Base-by-base conservation (phyloP, 371 early-diverging fungal genomes). In the Amoeboaphelidium occidentale region DNA sequence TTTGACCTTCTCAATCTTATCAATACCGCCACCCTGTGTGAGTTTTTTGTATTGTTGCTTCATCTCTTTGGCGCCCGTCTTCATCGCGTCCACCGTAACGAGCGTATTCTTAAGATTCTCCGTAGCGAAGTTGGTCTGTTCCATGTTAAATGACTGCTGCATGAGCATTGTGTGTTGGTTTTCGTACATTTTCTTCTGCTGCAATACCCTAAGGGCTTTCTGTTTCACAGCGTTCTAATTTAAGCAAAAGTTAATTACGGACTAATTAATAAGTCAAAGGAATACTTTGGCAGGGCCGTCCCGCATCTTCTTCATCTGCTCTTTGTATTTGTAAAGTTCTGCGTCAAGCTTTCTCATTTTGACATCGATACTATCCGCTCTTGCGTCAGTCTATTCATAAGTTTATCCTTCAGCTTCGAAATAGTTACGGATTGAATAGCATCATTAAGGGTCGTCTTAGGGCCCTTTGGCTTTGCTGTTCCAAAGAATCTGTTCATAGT, bases 101-200 rank as follows among this genome's bases (percentile, higher is more conserved):
- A 85, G 68, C 3, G 90, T 90, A 59, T 87, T 87, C 48, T 82
- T 81, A 46, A 94, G 59, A 62, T 90, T 92, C 48, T 94, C 96
- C 0, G 85, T 85, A 1, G 45, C 24, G 47, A 43, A 27, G 3
- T 14, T 42, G 54, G 62, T 62, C 67, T 89, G 88, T 61, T 94
- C 96, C 91, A 94, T 91, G 67, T 89, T 92, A 60, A 89, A 92
- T 21, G 89, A 75, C 61, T 92, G 91, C 57, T 85, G 84, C 62
- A 78, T 79, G 24, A 92, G 69, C 51, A 85, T 83, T 48, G 91
- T 89, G 48, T 84, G 72, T 60, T 92, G 92, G 23, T 71, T 66
- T 59, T 92, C 92, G 60, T 90, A 81, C 79, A 85, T 55, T 57
- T 89, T 91, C 57, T 79, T 77, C 61, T 94, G 91, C 63, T 90